A percentile compares a stretch with the other conserved stretches of the same genome.
phyloP scores from a whole-genome alignment of 768 basidiomycete genomes.

The Kwoniella newhampshirensis region DNA sequence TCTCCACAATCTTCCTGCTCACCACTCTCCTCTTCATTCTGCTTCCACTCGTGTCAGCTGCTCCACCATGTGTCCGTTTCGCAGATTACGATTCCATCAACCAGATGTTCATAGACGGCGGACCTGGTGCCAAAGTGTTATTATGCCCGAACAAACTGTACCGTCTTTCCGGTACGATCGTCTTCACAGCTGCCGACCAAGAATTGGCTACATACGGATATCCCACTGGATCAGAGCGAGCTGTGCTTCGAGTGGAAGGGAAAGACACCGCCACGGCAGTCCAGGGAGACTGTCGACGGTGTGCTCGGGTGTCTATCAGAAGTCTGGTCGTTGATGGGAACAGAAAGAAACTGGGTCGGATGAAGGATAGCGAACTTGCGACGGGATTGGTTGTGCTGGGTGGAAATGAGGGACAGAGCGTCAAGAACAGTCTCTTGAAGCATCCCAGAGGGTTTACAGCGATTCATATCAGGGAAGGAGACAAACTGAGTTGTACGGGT shows the following conservation, averaged over 20 bases:
- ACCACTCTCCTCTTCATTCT: constrained; percentile 3
- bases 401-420: constrained; percentile 51
- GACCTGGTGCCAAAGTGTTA: constrained; percentile 53
- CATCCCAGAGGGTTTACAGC: constrained; percentile 54
- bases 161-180: constrained; percentile 49
- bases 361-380: constrained; percentile 27
- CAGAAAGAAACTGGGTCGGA: constrained; percentile 48
- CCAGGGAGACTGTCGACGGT: constrained; percentile 54
- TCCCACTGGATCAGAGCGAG: constrained; percentile 53
- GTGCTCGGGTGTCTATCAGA: constrained; percentile 46
- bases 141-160: constrained; percentile 50
- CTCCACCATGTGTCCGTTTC: constrained; percentile 37
- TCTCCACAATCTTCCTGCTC: constrained; percentile 11
- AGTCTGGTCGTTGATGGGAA: constrained; percentile 53
- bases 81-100: constrained; percentile 52
- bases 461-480: constrained; percentile 54
- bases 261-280: constrained; percentile 45
- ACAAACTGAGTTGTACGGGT: constrained; percentile 46
- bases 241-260: constrained; percentile 48
- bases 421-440: constrained; percentile 40
- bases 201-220: constrained; percentile 56
- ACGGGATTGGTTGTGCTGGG: constrained; percentile 48
- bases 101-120: constrained; percentile 51
- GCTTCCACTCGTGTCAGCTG: constrained; percentile 23
- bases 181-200: constrained; percentile 54